Conservation (phyloP, 345 rosid genomes). For the Gossypium arboreum region DNA sequence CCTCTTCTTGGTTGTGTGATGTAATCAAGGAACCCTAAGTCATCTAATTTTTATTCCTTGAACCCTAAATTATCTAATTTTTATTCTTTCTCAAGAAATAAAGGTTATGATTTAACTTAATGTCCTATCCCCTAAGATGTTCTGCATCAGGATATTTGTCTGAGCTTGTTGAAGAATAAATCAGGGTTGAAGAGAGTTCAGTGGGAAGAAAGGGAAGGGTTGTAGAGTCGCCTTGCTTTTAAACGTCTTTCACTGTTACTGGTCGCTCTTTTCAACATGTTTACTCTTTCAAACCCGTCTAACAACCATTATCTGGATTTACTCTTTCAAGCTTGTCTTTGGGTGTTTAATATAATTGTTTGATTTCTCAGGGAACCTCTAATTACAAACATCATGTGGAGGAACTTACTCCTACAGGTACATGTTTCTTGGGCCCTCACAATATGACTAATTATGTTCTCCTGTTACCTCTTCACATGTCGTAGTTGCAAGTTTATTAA, state of each 20-base stretch:
- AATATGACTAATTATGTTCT: background rate
- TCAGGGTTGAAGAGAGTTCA: no score
- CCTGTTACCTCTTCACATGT: background rate
- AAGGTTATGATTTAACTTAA: background rate
- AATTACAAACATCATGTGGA: slow-evolving; percentile 97
- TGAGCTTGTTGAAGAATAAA: background rate
- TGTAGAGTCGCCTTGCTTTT: no score
- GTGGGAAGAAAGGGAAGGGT: no score
- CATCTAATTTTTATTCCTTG: background rate
- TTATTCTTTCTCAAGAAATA: background rate
- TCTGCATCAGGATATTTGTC: background rate
- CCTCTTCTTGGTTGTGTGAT: background rate
- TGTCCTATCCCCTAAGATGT: background rate
- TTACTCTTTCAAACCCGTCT: background rate
- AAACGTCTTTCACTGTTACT: no score
- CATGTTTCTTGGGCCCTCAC: slow-evolving; percentile 12
- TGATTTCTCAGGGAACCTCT: slow-evolving; percentile 75
- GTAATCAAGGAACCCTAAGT: background rate
- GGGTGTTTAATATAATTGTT: background rate
- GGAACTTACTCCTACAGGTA: slow-evolving; percentile 87
- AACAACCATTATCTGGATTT: background rate
- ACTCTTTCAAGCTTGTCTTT: background rate
- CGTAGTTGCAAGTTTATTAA: background rate
- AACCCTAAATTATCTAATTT: background rate
- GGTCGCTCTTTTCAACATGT: background rate